phyloP scores from a whole-genome alignment of 352 stramenopile genomes.

The Globisporangium nodosum region DNA sequence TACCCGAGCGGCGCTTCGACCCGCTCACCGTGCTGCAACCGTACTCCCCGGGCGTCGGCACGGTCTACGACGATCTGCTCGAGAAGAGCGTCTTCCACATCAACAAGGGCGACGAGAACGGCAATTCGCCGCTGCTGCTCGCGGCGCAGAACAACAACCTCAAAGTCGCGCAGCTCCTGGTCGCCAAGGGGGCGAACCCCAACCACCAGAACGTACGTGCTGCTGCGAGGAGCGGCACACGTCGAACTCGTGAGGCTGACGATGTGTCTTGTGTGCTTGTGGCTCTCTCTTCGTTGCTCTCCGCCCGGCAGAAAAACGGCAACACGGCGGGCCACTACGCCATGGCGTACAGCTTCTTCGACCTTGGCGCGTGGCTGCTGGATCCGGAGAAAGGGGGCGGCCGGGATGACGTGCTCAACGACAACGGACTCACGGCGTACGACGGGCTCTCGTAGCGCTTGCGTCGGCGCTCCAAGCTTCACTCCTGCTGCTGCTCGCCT shows the following conservation, averaged over 20 bases:
- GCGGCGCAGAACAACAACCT: slow-evolving; percentile 87
- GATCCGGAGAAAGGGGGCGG: slow-evolving; percentile 80
- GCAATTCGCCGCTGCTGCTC: slow-evolving; percentile 86
- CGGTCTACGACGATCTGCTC: slow-evolving; percentile 87
- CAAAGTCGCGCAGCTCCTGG: slow-evolving; percentile 86
- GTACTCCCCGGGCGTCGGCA: slow-evolving; percentile 83
- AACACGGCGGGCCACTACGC: slow-evolving; percentile 93
- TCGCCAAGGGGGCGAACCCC: slow-evolving; percentile 86
- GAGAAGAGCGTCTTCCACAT: slow-evolving; percentile 88
- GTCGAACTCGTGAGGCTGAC: neutral
- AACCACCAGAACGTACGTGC: slow-evolving; percentile 86
- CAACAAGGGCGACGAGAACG: slow-evolving; percentile 87
- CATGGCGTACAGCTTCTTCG: slow-evolving; percentile 89
- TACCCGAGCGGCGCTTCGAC: slow-evolving; percentile 88
- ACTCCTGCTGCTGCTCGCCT: neutral
- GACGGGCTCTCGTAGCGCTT: slow-evolving; percentile 65
- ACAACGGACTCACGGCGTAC: slow-evolving; percentile 88
- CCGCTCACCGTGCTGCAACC: slow-evolving; percentile 48
- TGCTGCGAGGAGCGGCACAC: neutral
- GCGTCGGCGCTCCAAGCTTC: neutral
- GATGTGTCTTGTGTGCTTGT: neutral
- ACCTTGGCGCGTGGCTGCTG: slow-evolving; percentile 89
- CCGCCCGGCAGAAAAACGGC: slow-evolving; percentile 45
- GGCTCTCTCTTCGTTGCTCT: neutral
- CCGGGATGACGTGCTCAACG: slow-evolving; percentile 86